A percentile compares a stretch with the other conserved stretches of the same genome.
These are phyloP conservation scores for Emergomyces pasteurianus DNA, from an alignment of 2,329 filamentous ascomycete species.

Conservation along the genomic window DNA sequence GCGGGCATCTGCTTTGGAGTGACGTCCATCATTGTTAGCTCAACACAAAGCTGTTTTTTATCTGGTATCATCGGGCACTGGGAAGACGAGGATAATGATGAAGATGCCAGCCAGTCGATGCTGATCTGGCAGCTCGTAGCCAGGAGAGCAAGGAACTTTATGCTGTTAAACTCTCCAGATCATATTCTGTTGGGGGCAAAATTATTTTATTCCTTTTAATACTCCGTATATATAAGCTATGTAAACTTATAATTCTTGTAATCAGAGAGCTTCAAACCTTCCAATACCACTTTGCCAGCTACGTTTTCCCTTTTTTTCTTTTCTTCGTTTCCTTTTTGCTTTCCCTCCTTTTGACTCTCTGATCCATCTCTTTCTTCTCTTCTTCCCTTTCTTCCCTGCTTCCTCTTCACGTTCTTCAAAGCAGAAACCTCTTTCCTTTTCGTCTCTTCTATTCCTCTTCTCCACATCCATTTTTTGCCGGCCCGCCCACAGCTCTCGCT, in stretches of 20 bases:
- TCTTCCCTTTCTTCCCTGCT: not conserved
- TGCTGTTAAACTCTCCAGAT: not conserved
- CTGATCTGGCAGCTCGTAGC: not conserved
- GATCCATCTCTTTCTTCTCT: not conserved
- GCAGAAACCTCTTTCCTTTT: not conserved
- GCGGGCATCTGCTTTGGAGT: not conserved
- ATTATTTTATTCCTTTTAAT: no score
- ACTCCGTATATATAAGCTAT: not conserved
- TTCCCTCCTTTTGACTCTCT: not conserved
- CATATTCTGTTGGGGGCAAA: no score
- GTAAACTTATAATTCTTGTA: not conserved
- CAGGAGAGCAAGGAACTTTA: not conserved
- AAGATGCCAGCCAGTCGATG: not conserved
- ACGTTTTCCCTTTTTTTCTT: not conserved
- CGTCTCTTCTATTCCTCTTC: not conserved
- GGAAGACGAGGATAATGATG: not conserved
- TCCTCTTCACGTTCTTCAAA: not conserved
- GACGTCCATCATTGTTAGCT: not conserved
- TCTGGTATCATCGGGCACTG: not conserved
- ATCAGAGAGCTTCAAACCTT: not conserved
- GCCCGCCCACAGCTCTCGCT: not conserved
- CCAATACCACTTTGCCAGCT: not conserved
- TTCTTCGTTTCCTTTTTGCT: not conserved
- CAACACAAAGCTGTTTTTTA: not conserved
- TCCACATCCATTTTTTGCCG: not conserved